Conservation (phyloP, 306 rosid genomes). For the Ormosia semicastrata region DNA sequence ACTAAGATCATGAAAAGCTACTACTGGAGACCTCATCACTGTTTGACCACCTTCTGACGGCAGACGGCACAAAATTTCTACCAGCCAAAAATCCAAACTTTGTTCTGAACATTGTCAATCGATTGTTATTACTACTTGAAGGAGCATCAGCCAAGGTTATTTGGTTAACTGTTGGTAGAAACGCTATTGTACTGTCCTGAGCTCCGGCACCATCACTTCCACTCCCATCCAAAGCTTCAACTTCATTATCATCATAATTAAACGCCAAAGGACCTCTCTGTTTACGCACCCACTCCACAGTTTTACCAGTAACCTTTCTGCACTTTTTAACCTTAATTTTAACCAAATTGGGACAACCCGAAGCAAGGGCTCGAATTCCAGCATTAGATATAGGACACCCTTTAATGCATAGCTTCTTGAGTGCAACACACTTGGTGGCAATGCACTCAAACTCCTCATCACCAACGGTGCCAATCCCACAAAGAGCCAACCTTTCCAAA, state of each 20-base stretch:
- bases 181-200: constrained; percentile 32
- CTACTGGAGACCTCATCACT: constrained; percentile 32
- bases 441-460: constrained; percentile 76
- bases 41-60: constrained; percentile 57
- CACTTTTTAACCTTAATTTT: constrained; percentile 85
- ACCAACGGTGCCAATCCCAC: constrained; percentile 72
- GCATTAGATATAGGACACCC: constrained; percentile 77
- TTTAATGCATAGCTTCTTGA: constrained; percentile 80
- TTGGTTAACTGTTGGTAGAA: constrained; percentile 8
- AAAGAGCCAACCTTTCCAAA: constrained; percentile 74
- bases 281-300: constrained; percentile 60
- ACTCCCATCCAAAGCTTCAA: constrained; percentile 46
- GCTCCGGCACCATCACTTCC: constrained; percentile 39
- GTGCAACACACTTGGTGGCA: constrained; percentile 62
- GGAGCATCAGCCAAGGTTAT: constrained; percentile 30
- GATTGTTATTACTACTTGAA: constrained; percentile 37
- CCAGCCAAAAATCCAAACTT: constrained; percentile 51
- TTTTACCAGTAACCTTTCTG: constrained; percentile 59
- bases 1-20: constrained; percentile 24
- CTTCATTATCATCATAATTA: constrained; percentile 58
- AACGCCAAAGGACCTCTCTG: constrained; percentile 60
- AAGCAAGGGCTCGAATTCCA: constrained; percentile 68
- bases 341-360: constrained; percentile 78
- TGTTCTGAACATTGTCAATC: constrained; percentile 45
- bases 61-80: constrained; percentile 48